Evolutionary conservation across 1,284 basidiomycete genomes (phyloP), one percentile per base, ranked within the genome.

Genomic region (Entoloma clypeatum): DNA sequence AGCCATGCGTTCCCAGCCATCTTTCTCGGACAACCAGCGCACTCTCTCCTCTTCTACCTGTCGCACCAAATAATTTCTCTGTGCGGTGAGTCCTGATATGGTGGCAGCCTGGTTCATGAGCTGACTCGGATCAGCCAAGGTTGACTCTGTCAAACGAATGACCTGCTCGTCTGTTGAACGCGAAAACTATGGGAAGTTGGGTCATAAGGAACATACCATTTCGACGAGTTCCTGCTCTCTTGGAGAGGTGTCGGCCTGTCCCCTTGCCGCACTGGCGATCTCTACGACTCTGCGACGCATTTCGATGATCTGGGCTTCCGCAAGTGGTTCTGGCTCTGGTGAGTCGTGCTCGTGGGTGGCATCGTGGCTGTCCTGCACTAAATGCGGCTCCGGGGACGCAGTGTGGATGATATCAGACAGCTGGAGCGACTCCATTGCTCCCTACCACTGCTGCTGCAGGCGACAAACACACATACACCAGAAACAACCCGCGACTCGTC

Each of bases 11-110:
- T 69, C 70, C 75, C 79, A 86, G 3, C 70, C 65, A 5, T 75
- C 74, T 47, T 71, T 68, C 54, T 84, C 81, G 0, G 74, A 70
- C 24, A 72, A 61, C 77, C 78, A 82, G 27, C 73, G 66, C 6
- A 64, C 64, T n/a, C 67, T 67, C 39, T 82, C 77, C 36, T 81
- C 75, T 30, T 73, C 68, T 5, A 67, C 61, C 36, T 75, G 70
- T 13, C 59, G 59, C 2, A 77, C 45, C 8, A 86, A 51, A 41
- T 74, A 70, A 49, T 83, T 74, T n/a, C 79, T 69, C 49, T 87
- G 81, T 11, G 61, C 53, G 1, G 65, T 70, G 10, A 86, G 59
- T 1, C 65, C 59, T 4, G 72, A 64, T 49, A 86, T 86, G 8
- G 70, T 69, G 16, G 74, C 69, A 5, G 83, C 83, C 51, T 86